Conservation (phyloP, 176 grass and related monocot species). For the Echinochloa phyllopogon region DNA sequence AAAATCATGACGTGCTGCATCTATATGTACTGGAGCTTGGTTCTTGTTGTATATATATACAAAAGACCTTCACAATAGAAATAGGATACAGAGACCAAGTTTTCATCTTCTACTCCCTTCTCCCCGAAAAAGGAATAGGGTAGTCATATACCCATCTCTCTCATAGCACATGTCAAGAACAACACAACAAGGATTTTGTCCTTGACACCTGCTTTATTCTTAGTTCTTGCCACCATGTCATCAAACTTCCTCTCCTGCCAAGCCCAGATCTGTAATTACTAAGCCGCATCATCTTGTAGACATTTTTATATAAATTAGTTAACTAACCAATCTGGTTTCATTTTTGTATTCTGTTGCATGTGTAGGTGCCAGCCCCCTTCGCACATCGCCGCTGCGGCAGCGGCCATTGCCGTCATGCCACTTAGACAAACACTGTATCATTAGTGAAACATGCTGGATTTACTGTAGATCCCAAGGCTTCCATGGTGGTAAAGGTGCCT, state of each 20-base stretch:
- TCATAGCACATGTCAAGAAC: not conserved
- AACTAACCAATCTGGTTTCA: not conserved
- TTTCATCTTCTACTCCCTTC: not conserved
- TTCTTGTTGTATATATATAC: not conserved
- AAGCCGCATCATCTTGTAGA: not conserved
- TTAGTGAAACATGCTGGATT: not conserved
- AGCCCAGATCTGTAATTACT: not conserved
- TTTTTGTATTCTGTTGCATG: not conserved
- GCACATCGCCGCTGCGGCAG: not conserved
- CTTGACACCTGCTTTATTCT: not conserved
- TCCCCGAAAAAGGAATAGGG: not conserved
- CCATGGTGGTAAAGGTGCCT: too few species aligned
- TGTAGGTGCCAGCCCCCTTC: not conserved
- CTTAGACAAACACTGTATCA: not conserved
- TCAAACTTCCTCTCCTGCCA: not conserved
- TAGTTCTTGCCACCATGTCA: not conserved
- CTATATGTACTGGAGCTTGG: not conserved
- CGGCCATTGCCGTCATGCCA: not conserved
- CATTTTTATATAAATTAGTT: not conserved
- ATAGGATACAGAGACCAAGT: too few species aligned
- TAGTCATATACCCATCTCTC: not conserved
- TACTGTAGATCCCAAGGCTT: too few species aligned
- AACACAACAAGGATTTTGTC: not conserved
- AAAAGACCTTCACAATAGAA: too few species aligned
- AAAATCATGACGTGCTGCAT: too few species aligned